Percentiles rank a stretch among this genome's conserved stretches.
Conservation (phyloP, 345 rosid species). For the Microcos paniculata region DNA sequence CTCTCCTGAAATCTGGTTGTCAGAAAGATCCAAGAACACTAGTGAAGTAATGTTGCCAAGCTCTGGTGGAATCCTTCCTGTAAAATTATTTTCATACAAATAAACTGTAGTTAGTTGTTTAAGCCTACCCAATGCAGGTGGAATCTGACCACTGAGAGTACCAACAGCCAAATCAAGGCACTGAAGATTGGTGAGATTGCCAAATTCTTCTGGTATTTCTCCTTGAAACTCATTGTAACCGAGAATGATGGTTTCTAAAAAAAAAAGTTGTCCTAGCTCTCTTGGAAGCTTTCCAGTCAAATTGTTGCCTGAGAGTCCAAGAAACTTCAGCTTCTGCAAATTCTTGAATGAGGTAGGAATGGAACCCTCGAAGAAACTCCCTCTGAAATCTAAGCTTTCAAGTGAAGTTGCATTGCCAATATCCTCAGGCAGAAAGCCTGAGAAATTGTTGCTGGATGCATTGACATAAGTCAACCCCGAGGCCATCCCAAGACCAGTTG, state of each 20-base stretch:
- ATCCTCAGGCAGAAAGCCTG: slow-evolving; percentile 80
- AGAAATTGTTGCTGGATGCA: slow-evolving; percentile 84
- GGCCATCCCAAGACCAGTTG: slow-evolving; percentile 72
- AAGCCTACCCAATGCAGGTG: slow-evolving; percentile 54
- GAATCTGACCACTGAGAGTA: slow-evolving; percentile 60
- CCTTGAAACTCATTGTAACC: slow-evolving; percentile 74
- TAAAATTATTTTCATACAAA: slow-evolving; percentile 57
- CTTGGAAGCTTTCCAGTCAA: slow-evolving; percentile 55
- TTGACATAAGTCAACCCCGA: slow-evolving; percentile 61
- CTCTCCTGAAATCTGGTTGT: slow-evolving; percentile 63
- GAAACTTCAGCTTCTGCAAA: slow-evolving; percentile 59
- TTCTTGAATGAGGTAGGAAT: slow-evolving; percentile 54
- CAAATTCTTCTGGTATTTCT: slow-evolving; percentile 63
- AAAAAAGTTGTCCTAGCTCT: slow-evolving; percentile 60
- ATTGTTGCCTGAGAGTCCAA: slow-evolving; percentile 78
- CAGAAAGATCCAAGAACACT: slow-evolving; percentile 68
- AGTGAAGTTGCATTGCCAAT: slow-evolving; percentile 68
- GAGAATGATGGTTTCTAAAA: slow-evolving; percentile 61
- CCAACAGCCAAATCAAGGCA: slow-evolving; percentile 79
- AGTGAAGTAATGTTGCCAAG: slow-evolving; percentile 57
- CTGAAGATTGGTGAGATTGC: slow-evolving; percentile 59
- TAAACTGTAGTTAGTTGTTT: slow-evolving; percentile 61
- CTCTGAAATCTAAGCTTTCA: slow-evolving; percentile 72
- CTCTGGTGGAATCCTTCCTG: slow-evolving; percentile 62
- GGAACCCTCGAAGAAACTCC: slow-evolving; percentile 67